Evolutionary conservation across 2,329 filamentous ascomycete genomes (phyloP).

Genomic region (Zymoseptoria crescenta): DNA sequence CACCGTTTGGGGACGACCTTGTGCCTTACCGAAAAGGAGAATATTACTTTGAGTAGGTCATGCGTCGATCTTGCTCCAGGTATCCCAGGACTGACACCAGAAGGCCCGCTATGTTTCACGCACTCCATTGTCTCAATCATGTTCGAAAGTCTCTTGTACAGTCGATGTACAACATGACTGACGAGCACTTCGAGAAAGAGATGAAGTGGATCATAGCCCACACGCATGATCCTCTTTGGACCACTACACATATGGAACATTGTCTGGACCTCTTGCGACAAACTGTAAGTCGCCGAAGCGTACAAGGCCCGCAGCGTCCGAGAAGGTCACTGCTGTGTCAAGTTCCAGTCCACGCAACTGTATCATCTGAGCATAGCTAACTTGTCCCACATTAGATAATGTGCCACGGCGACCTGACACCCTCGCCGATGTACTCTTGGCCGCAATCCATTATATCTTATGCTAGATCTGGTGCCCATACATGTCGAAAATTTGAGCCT

Average conservation of each 20-base stretch:
- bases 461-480: conserved; percentile 10
- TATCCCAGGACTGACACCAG: not conserved
- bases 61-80: not conserved
- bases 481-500: conserved; percentile 13
- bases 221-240: conserved; percentile 4
- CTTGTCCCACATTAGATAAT: too few species aligned
- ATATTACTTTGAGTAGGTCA: conserved; percentile 10
- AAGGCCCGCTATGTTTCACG: conserved; percentile 16
- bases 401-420: conserved; percentile 16
- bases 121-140: conserved; percentile 17
- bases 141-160: conserved; percentile 13
- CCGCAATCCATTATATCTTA: conserved; percentile 9
- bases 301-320: too few species aligned
- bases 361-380: too few species aligned
- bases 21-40: conserved; percentile 4
- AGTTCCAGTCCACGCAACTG: too few species aligned
- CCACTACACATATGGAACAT: conserved; percentile 14
- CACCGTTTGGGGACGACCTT: conserved; percentile 7
- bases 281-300: too few species aligned
- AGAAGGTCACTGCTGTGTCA: too few species aligned
- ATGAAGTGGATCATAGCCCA: not conserved
- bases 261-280: conserved; percentile 17
- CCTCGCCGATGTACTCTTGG: conserved; percentile 12
- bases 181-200: not conserved
- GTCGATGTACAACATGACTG: conserved; percentile 10